Evolutionary conservation across 805 yeast genomes (phyloP).

Genomic region (Myxozyma kluyveri): DNA sequence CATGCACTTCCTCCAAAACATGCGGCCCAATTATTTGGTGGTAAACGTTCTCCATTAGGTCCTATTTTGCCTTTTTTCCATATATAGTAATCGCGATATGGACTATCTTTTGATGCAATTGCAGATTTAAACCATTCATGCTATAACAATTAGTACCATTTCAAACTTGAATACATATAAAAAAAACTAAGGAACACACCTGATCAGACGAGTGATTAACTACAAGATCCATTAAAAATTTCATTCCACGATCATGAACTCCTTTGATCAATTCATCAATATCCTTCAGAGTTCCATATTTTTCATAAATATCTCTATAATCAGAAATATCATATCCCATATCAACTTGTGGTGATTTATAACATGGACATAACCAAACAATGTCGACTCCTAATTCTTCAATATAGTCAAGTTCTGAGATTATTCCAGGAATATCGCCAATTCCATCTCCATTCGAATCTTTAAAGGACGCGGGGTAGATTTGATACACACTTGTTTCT

Average conservation of each 20-base stretch:
- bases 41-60: conserved; percentile 50
- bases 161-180: no score
- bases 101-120: conserved; percentile 48
- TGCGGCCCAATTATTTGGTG: conserved; percentile 59
- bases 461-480: conserved; percentile 61
- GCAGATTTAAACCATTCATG: conserved; percentile 61
- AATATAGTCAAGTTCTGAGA: conserved; percentile 52
- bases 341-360: conserved; percentile 58
- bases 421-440: conserved; percentile 56
- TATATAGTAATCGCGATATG: conserved; percentile 61
- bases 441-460: conserved; percentile 60
- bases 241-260: conserved; percentile 51
- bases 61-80: conserved; percentile 51
- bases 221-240: conserved; percentile 54
- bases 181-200: background rate
- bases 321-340: conserved; percentile 65
- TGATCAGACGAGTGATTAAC: conserved; percentile 55
- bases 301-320: conserved; percentile 49
- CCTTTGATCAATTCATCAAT: conserved; percentile 48
- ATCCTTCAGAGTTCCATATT: conserved; percentile 2
- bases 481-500: conserved; percentile 46
- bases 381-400: conserved; percentile 51
- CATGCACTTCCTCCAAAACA: conserved; percentile 50
- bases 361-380: conserved; percentile 59
- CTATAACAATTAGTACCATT: conserved; percentile 34